Percentiles rank a stretch among this genome's conserved stretches.
Evolutionary conservation across 2,329 filamentous ascomycete species (phyloP).

Genomic region (Arthrinium puccinioides): DNA sequence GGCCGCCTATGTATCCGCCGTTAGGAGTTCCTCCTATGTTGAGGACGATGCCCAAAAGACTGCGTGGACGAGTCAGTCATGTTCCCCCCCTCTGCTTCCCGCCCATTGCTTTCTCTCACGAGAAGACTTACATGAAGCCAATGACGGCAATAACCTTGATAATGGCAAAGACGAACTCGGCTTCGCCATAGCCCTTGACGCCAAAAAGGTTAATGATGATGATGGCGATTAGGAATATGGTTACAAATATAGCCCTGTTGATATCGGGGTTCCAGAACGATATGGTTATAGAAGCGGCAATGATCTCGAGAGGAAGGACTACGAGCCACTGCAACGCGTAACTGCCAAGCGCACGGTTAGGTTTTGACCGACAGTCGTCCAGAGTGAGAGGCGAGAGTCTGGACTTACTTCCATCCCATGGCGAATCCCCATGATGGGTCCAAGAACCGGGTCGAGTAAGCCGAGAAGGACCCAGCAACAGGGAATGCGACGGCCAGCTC

Average conservation of each 20-base stretch:
- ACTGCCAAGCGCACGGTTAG: too few species aligned
- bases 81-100: too few species aligned
- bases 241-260: constrained; percentile 69
- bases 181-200: constrained; percentile 82
- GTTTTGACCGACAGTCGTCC: too few species aligned
- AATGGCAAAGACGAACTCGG: constrained; percentile 80
- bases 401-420: constrained; percentile 85
- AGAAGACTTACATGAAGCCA: constrained; percentile 66
- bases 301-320: constrained; percentile 76
- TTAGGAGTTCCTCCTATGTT: constrained; percentile 73
- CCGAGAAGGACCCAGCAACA: constrained; percentile 84
- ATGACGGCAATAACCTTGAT: constrained; percentile 83
- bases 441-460: constrained; percentile 85
- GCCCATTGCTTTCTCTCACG: too few species aligned
- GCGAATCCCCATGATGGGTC: constrained; percentile 93
- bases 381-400: not conserved
- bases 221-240: constrained; percentile 71
- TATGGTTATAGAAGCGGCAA: constrained; percentile 78
- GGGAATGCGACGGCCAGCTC: constrained; percentile 89
- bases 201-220: constrained; percentile 81
- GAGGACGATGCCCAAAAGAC: constrained; percentile 73
- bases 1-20: constrained; percentile 71
- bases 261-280: constrained; percentile 66
- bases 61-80: not conserved
- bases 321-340: constrained; percentile 86